phyloP scores from a whole-genome alignment of 1,284 basidiomycete species.

The Coriolopsis trogii region DNA sequence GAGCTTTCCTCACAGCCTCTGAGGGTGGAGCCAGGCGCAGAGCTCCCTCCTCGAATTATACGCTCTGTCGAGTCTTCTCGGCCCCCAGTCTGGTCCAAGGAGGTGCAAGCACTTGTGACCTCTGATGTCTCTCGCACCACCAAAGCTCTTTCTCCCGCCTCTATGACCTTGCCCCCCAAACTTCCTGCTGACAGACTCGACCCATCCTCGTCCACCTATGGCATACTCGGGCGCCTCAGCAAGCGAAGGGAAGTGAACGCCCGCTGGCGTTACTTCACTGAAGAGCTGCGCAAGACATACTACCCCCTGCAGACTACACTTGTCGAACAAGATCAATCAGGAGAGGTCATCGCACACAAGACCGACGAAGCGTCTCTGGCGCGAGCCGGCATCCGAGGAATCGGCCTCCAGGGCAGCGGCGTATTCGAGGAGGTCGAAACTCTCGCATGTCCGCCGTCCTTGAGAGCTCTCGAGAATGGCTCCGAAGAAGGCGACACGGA shows the following conservation, averaged over 20 bases:
- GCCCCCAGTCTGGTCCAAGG: constrained; percentile 65
- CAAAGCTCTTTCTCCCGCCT: constrained; percentile 43
- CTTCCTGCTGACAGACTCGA: constrained; percentile 57
- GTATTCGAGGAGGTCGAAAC: constrained; percentile 51
- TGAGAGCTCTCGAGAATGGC: constrained; percentile 17
- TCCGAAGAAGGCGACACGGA: constrained; percentile 11
- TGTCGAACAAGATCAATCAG: constrained; percentile 10
- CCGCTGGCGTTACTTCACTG: constrained; percentile 65
- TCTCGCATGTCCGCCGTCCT: constrained; percentile 42
- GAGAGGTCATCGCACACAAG: background rate
- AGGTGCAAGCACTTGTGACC: constrained; percentile 62
- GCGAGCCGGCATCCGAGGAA: constrained; percentile 33
- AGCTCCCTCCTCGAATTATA: constrained; percentile 51
- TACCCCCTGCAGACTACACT: constrained; percentile 58
- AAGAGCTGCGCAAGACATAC: constrained; percentile 54
- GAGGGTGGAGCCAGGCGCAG: constrained; percentile 45
- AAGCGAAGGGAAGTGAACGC: constrained; percentile 74
- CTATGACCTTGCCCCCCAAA: constrained; percentile 52
- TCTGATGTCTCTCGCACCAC: constrained; percentile 49
- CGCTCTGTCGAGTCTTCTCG: constrained; percentile 52
- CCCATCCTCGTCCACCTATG: constrained; percentile 59
- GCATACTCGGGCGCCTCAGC: constrained; percentile 64
- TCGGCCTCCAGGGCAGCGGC: constrained; percentile 48
- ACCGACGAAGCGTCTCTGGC: constrained; percentile 21
- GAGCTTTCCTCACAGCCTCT: constrained; percentile 47